phyloP scores from a whole-genome alignment of 2,329 filamentous ascomycete species.

The Monosporascus sp. region DNA sequence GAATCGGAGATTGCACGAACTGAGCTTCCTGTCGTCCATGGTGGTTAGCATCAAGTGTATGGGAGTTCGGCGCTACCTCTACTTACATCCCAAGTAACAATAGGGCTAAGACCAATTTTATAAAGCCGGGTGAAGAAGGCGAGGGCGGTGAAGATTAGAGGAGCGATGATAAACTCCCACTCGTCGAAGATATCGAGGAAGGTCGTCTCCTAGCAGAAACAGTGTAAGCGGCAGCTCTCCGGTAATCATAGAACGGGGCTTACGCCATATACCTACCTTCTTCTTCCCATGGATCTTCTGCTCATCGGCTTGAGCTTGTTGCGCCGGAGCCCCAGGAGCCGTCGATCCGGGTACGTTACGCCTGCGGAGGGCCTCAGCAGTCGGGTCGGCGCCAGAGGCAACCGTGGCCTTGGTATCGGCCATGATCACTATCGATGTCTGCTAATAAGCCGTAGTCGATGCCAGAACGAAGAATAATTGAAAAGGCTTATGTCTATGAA shows the following conservation, averaged over 20 bases:
- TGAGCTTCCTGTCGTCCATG: conserved; percentile 45
- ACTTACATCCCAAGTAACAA: conserved; percentile 58
- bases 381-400: conserved; percentile 53
- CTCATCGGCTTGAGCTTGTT: conserved; percentile 45
- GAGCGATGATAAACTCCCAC: conserved; percentile 58
- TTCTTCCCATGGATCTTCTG: conserved; percentile 51
- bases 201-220: conserved; percentile 39
- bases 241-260: neutral
- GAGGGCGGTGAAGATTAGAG: conserved; percentile 54
- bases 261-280: conserved; percentile 38
- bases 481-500: neutral
- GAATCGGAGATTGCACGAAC: conserved; percentile 33
- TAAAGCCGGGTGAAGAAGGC: conserved; percentile 63
- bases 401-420: conserved; percentile 48
- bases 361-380: conserved; percentile 50
- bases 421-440: conserved; percentile 32
- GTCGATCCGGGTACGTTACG: conserved; percentile 45
- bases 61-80: neutral
- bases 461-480: neutral
- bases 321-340: conserved; percentile 26
- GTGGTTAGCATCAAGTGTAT: conserved; percentile 10
- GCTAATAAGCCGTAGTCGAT: neutral
- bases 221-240: conserved; percentile 13
- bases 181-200: conserved; percentile 57
- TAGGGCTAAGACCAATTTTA: conserved; percentile 63